Evolutionary conservation across 2,329 filamentous ascomycete genomes (phyloP).

Genomic region (Exophiala spinifera): DNA sequence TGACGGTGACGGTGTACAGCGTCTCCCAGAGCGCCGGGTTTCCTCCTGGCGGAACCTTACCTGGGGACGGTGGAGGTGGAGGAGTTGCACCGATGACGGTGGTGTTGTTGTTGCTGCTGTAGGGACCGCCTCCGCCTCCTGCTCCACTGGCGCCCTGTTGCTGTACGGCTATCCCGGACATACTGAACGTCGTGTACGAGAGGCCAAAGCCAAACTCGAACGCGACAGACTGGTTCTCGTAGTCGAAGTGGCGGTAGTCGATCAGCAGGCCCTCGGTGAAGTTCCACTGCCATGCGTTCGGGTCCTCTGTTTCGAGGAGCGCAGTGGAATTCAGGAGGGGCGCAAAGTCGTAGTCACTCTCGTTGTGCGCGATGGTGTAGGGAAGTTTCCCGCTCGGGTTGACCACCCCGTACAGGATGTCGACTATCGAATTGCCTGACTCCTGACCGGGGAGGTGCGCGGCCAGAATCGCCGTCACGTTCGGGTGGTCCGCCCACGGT

Average conservation of each 20-base stretch:
- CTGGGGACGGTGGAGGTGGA: too few relatives aligned
- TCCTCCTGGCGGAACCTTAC: conserved; percentile 59
- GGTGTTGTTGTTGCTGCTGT: too few relatives aligned
- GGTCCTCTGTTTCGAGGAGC: conserved; percentile 17
- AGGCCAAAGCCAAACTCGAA: conserved; percentile 75
- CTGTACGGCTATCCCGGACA: conserved; percentile 66
- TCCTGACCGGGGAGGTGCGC: conserved; percentile 81
- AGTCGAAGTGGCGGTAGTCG: conserved; percentile 75
- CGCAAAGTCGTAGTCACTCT: conserved; percentile 62
- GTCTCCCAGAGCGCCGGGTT: conserved; percentile 54
- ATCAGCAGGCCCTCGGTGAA: conserved; percentile 79
- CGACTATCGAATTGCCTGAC: conserved; percentile 72
- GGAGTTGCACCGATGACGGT: conserved; percentile 46
- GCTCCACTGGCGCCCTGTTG: too few relatives aligned
- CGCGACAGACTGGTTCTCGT: conserved; percentile 40
- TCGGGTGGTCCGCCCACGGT: conserved; percentile 41
- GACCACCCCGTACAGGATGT: conserved; percentile 77
- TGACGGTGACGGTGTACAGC: conserved; percentile 60
- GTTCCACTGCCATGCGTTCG: conserved; percentile 65
- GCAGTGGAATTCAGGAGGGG: conserved; percentile 50
- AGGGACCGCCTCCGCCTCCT: too few relatives aligned
- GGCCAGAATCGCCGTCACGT: conserved; percentile 80
- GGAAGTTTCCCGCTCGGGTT: conserved; percentile 75
- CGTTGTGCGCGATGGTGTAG: conserved; percentile 73
- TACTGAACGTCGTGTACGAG: conserved; percentile 75